Percentiles rank a stretch among this genome's conserved stretches.
phyloP scores from a whole-genome alignment of 2,329 filamentous ascomycete species.

The Aspergillus sp. region DNA sequence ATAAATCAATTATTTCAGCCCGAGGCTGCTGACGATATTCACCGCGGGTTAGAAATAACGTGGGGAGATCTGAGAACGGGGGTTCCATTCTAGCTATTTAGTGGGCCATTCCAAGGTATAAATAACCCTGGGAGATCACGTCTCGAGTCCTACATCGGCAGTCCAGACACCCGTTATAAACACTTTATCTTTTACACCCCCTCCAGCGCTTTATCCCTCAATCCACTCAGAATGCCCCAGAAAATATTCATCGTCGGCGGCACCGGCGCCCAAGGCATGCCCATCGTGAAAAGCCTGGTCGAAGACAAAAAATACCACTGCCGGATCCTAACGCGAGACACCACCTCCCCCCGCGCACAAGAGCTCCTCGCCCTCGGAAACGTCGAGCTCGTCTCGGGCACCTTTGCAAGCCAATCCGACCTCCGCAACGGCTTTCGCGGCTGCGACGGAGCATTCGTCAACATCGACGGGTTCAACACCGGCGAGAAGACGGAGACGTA shows the following conservation, averaged over 20 bases:
- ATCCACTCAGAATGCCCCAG: too few relatives aligned
- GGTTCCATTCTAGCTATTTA: too few relatives aligned
- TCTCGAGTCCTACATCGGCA: too few relatives aligned
- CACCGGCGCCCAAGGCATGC: slow-evolving; percentile 11
- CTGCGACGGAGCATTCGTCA: slow-evolving; percentile 55
- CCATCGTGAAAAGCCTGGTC: not conserved
- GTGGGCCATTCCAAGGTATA: too few relatives aligned
- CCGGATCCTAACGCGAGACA: slow-evolving; percentile 55
- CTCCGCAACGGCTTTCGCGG: slow-evolving; percentile 52
- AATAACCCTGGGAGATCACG: too few relatives aligned
- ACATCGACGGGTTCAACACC: slow-evolving; percentile 57
- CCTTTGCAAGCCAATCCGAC: slow-evolving; percentile 49
- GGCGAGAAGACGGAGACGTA: slow-evolving; percentile 40
- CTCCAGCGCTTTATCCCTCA: too few relatives aligned
- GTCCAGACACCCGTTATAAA: too few relatives aligned
- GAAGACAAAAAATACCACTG: slow-evolving; percentile 29
- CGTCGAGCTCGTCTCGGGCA: slow-evolving; percentile 55
- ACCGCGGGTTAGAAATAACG: too few relatives aligned
- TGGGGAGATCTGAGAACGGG: too few relatives aligned
- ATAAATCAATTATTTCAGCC: too few relatives aligned
- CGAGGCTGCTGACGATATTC: too few relatives aligned
- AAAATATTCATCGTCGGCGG: slow-evolving; percentile 6
- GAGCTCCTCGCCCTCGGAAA: slow-evolving; percentile 50
- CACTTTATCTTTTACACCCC: too few relatives aligned
- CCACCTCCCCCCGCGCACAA: slow-evolving; percentile 47